Evolutionary conservation across 2,329 filamentous ascomycete species (phyloP).

Genomic region (Microdochium bolleyi): DNA sequence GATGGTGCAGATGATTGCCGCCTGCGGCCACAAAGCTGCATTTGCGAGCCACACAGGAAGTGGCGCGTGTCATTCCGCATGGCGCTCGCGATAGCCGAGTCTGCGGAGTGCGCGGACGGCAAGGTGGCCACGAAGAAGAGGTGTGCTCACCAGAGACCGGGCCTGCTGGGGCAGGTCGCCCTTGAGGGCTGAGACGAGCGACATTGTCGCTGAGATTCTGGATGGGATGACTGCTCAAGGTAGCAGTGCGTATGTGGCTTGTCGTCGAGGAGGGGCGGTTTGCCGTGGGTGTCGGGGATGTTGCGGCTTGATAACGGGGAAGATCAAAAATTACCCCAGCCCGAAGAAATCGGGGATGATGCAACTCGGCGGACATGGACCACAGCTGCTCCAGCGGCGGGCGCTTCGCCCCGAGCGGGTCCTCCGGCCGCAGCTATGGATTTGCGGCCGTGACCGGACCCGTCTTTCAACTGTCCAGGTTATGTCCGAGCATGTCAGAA

Average conservation of each 20-base stretch:
- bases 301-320: not conserved
- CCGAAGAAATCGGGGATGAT: not conserved
- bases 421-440: no score
- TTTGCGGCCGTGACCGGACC: no score
- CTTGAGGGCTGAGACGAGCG: conserved; percentile 28
- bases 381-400: not conserved
- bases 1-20: not conserved
- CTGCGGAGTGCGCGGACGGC: conserved; percentile 5
- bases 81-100: not conserved
- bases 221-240: not conserved
- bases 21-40: not conserved
- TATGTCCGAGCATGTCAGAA: no score
- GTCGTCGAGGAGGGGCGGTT: not conserved
- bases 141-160: conserved; percentile 41
- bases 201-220: conserved; percentile 10
- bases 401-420: not conserved
- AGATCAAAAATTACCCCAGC: not conserved
- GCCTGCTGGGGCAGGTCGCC: conserved; percentile 50
- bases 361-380: not conserved
- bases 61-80: no score
- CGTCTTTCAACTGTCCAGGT: no score
- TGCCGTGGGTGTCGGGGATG: not conserved
- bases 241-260: not conserved
- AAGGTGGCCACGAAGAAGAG: conserved; percentile 1
- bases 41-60: not conserved